phyloP scores from a whole-genome alignment of 176 grass and related monocot genomes.

The Musa beccarii region DNA sequence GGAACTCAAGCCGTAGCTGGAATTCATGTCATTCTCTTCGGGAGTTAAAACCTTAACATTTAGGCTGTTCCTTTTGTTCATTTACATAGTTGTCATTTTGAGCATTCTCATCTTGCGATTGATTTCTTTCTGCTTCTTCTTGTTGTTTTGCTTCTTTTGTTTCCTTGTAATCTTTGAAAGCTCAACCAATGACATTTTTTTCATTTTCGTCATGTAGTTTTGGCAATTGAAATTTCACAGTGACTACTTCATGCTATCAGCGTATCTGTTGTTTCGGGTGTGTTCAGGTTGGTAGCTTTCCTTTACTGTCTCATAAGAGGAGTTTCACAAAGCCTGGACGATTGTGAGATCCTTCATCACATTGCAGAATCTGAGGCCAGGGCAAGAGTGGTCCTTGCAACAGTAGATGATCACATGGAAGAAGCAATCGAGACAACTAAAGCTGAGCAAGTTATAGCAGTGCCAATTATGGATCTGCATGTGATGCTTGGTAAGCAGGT shows the following conservation, averaged over 20 bases:
- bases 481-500: constrained; percentile 82
- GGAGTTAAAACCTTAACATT: background rate
- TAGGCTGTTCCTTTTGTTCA: background rate
- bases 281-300: constrained; percentile 22
- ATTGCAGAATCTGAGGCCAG: background rate
- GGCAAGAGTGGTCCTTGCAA: constrained; percentile 35
- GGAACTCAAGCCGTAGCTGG: background rate
- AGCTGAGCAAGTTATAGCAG: constrained; percentile 63
- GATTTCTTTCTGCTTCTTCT: background rate
- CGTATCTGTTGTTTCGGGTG: constrained; percentile 26
- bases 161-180: background rate
- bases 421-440: constrained; percentile 64
- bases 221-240: no score
- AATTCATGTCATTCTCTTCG: background rate
- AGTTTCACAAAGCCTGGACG: constrained; percentile 25
- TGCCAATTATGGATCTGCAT: constrained; percentile 83
- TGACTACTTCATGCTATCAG: no score
- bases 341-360: background rate
- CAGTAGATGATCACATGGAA: constrained; percentile 44
- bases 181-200: no score
- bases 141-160: no score
- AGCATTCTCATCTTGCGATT: no score
- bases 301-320: constrained; percentile 17
- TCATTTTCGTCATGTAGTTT: no score
- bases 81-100: no score